These are phyloP conservation scores for Aegle marmelos DNA, from an alignment of 345 rosid species.

Conservation along the genomic window DNA sequence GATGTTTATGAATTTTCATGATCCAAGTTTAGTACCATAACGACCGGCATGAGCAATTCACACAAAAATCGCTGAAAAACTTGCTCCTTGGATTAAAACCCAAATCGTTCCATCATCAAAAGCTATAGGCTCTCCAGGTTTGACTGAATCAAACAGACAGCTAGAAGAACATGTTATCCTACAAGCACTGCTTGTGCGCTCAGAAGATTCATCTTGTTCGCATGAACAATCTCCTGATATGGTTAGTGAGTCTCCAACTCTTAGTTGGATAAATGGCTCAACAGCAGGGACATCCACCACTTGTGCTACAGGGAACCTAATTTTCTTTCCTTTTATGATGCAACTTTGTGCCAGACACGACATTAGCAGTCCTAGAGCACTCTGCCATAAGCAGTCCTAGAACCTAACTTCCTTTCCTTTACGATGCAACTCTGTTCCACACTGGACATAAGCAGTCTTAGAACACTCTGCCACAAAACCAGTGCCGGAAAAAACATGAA, in stretches of 20 bases:
- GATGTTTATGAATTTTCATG: constrained; percentile 67
- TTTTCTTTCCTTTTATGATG: too few relatives aligned
- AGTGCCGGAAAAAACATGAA: constrained; percentile 48
- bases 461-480: constrained; percentile 58
- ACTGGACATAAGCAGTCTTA: constrained; percentile 51
- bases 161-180: constrained; percentile 53
- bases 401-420: too few relatives aligned
- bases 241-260: constrained; percentile 58
- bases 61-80: constrained; percentile 53
- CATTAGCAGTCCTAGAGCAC: too few relatives aligned
- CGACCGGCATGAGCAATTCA: constrained; percentile 58
- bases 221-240: constrained; percentile 41
- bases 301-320: constrained; percentile 35
- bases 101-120: constrained; percentile 73
- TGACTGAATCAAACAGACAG: constrained; percentile 59
- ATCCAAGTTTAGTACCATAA: constrained; percentile 61
- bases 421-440: constrained; percentile 42
- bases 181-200: constrained; percentile 31
- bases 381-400: too few relatives aligned
- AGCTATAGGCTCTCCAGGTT: constrained; percentile 58
- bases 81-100: constrained; percentile 57
- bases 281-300: constrained; percentile 58
- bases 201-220: constrained; percentile 23
- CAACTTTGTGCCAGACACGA: too few relatives aligned
- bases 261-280: constrained; percentile 47